Conservation (phyloP, 2,329 filamentous ascomycete genomes). For the Canariomyces notabilis region DNA sequence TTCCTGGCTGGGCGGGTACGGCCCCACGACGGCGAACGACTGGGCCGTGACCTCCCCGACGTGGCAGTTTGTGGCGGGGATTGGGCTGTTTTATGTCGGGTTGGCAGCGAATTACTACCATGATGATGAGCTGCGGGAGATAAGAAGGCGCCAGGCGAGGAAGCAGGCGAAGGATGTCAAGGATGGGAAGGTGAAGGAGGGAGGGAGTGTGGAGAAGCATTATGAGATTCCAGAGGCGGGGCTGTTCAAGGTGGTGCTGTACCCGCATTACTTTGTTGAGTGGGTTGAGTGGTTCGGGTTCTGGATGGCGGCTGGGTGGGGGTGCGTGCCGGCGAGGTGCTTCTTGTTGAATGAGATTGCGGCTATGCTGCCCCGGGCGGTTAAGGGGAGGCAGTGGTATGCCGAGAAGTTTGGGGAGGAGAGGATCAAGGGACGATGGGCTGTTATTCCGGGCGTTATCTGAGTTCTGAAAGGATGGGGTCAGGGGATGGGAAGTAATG, state of each 20-base stretch:
- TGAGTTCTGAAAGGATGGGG: slow-evolving; percentile 17
- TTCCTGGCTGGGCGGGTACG: slow-evolving; percentile 78
- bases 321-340: slow-evolving; percentile 67
- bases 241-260: slow-evolving; percentile 76
- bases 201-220: slow-evolving; percentile 66
- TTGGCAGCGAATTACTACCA: slow-evolving; percentile 80
- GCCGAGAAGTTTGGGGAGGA: slow-evolving; percentile 80
- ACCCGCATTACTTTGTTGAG: slow-evolving; percentile 92
- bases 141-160: slow-evolving; percentile 62
- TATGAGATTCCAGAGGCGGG: slow-evolving; percentile 84
- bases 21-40: slow-evolving; percentile 53
- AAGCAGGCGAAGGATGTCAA: slow-evolving; percentile 42
- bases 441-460: slow-evolving; percentile 54
- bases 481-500: neutral
- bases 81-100: slow-evolving; percentile 70
- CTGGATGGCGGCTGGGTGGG: slow-evolving; percentile 65
- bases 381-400: slow-evolving; percentile 83
- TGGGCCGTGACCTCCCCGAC: slow-evolving; percentile 38
- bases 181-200: neutral
- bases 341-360: slow-evolving; percentile 83
- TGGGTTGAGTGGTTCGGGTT: slow-evolving; percentile 96
- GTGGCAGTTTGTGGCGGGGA: slow-evolving; percentile 54
- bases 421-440: slow-evolving; percentile 68
- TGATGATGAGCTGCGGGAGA: slow-evolving; percentile 84
- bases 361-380: slow-evolving; percentile 84